Evolutionary conservation across 2,329 filamentous ascomycete genomes (phyloP), one percentile per base, ranked within the genome.

Genomic region (Madurella mycetomatis): DNA sequence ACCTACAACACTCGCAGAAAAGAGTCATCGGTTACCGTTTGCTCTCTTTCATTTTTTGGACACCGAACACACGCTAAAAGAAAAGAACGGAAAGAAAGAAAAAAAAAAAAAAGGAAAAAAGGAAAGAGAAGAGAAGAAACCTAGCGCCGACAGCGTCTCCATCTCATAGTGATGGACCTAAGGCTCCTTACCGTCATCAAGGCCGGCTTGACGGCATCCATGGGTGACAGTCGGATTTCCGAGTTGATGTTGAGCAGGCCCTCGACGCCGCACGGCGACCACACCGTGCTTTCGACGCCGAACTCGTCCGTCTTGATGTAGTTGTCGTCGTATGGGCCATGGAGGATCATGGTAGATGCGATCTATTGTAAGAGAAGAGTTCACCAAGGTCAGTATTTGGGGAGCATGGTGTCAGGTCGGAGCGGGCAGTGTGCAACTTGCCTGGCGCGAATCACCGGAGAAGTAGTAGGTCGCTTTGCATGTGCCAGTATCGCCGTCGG

Each of bases 401-500:
- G 62, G 70, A 9, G 16, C 16, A 12, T 9, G 18, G 5, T 25
- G 25, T 5, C n/a, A 51, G 65, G 52, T 19, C 67, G 58, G n/a
- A 18, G 25, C 11, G 30, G 34, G 32, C n/a, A 44, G 5, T 15
- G 13, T 16, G 32, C 4, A 18, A 34, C 62, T 54, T 66, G 72
- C 73, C 70, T 76, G 73, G 34, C 61, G 67, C 45, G 70, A 65
- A 16, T 64, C 60, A 40, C 78, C 77, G 46, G 76, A 77, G 68
- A 80, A 80, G 67, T 79, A 80, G 68, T 80, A 80, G 34, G 73
- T 79, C 13, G 77, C 76, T 68, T 77, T 77, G 60, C 77, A 72
- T 17, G 70, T 72, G 47, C 76, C 78, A 5, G 66, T 73, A 47
- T 78, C 70, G 31, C 74, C 75, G 58, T 67, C 65, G 37, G 76